Evolutionary conservation across 805 yeast genomes (phyloP).

Genomic region (Kluyveromyces aestuarii): DNA sequence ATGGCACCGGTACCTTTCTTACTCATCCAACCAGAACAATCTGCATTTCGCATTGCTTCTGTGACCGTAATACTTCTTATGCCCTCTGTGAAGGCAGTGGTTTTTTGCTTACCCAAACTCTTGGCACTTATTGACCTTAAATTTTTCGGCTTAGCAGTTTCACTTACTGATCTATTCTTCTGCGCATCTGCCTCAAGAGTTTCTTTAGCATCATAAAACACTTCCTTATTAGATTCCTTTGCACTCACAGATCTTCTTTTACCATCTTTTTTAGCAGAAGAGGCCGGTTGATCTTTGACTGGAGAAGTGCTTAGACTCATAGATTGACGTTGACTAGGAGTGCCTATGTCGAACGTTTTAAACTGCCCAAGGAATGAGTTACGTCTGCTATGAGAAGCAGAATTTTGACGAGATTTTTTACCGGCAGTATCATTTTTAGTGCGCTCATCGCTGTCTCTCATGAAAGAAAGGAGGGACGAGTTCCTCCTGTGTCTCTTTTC

Average conservation of each 20-base stretch:
- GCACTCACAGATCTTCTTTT: conserved; percentile 46
- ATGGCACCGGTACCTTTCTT: conserved; percentile 78
- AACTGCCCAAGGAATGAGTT: conserved; percentile 18
- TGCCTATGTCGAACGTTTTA: not conserved
- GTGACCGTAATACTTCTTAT: conserved; percentile 66
- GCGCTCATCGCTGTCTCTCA: conserved; percentile 16
- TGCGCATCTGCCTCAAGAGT: conserved; percentile 16
- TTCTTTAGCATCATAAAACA: conserved; percentile 17
- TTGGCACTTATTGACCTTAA: conserved; percentile 47
- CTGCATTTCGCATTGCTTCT: conserved; percentile 69
- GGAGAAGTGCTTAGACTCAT: conserved; percentile 2
- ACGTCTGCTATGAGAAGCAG: conserved; percentile 10
- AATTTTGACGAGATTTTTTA: conserved; percentile 7
- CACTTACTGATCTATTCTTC: conserved; percentile 38
- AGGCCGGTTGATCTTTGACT: not conserved
- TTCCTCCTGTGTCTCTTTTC: conserved; percentile 44
- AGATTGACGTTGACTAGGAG: conserved; percentile 8
- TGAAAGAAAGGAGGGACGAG: conserved; percentile 49
- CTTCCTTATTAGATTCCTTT: conserved; percentile 28
- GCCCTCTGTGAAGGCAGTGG: conserved; percentile 84
- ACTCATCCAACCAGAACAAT: conserved; percentile 90
- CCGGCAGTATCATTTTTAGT: conserved; percentile 9
- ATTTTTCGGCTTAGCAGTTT: conserved; percentile 42
- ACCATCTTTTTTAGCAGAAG: conserved; percentile 7
- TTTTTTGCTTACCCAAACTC: conserved; percentile 46